Evolutionary conservation across 2,329 filamentous ascomycete genomes (phyloP).

Genomic region (Scopulariopsis brevicaulis): DNA sequence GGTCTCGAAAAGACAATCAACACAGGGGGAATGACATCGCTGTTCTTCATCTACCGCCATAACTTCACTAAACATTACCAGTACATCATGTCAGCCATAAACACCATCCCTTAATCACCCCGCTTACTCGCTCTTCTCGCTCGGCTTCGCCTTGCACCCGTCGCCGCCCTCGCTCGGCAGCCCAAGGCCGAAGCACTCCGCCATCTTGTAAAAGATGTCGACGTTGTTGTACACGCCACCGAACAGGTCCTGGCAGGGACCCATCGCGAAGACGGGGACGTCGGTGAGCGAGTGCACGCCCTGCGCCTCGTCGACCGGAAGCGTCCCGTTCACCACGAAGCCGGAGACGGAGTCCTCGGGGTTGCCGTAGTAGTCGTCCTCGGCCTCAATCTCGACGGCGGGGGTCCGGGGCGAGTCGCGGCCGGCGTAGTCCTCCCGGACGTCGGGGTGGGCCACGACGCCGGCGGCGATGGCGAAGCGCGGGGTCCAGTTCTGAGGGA

Average conservation of each 20-base stretch:
- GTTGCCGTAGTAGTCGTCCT: slow-evolving; percentile 55
- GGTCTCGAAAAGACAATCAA: no score
- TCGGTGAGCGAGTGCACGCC: slow-evolving; percentile 72
- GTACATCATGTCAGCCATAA: neutral
- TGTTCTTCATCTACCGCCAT: no score
- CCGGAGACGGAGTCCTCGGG: slow-evolving; percentile 54
- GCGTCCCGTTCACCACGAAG: slow-evolving; percentile 65
- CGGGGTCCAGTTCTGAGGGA: slow-evolving; percentile 77
- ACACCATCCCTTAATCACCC: neutral
- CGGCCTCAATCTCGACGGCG: slow-evolving; percentile 31
- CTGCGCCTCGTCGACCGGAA: slow-evolving; percentile 49
- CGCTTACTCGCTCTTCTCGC: slow-evolving; percentile 1
- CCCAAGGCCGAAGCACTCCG: slow-evolving; percentile 50
- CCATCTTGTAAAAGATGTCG: slow-evolving; percentile 66
- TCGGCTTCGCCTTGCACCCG: slow-evolving; percentile 11
- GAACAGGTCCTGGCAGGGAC: slow-evolving; percentile 69
- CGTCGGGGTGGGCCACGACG: slow-evolving; percentile 60
- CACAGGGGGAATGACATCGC: no score
- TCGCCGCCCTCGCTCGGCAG: slow-evolving; percentile 12
- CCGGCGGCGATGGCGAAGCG: slow-evolving; percentile 71
- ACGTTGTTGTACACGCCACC: slow-evolving; percentile 60
- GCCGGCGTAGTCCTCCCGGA: slow-evolving; percentile 64
- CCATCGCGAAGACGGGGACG: slow-evolving; percentile 66
- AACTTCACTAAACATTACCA: no score
- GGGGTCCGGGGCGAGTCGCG: slow-evolving; percentile 55